phyloP scores from a whole-genome alignment of 1,284 basidiomycete species.

The Cutaneotrichosporon mucoides region DNA sequence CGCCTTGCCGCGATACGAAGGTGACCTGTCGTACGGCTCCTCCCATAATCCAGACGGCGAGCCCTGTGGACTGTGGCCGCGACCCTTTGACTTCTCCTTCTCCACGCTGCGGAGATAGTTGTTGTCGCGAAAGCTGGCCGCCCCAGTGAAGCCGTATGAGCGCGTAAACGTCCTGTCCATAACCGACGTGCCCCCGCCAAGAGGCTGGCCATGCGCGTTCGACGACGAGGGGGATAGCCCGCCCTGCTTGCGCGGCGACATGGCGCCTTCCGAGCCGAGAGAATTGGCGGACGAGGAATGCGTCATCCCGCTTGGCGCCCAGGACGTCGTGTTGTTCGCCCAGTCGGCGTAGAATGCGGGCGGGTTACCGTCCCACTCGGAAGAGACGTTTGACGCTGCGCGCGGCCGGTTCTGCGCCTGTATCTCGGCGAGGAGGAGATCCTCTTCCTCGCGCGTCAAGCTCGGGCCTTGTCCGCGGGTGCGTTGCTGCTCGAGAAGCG shows the following conservation, averaged over 20 bases:
- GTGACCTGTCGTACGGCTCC: neutral
- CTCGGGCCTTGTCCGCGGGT: conserved; percentile 33
- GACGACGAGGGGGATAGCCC: conserved; percentile 3
- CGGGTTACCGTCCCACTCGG: conserved; percentile 36
- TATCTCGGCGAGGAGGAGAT: conserved; percentile 25
- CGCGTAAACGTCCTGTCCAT: conserved; percentile 15
- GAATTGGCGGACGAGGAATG: neutral
- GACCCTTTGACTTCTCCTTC: conserved; percentile 16
- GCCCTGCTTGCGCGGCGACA: conserved; percentile 4
- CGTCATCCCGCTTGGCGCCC: neutral
- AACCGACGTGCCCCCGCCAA: neutral
- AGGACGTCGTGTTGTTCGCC: neutral
- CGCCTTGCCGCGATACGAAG: neutral
- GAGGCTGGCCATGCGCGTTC: neutral
- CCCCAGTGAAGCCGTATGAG: conserved; percentile 42
- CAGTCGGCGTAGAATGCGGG: conserved; percentile 19
- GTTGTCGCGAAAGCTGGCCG: conserved; percentile 33
- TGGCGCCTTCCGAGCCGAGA: conserved; percentile 7
- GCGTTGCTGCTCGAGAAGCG: conserved; percentile 39
- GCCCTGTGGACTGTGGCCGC: neutral
- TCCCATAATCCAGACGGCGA: neutral
- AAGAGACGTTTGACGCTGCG: conserved; percentile 4
- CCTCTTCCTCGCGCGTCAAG: conserved; percentile 43
- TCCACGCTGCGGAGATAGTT: conserved; percentile 36
- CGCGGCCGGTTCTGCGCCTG: conserved; percentile 1